Evolutionary conservation across 306 rosid genomes (phyloP), one percentile per base, ranked within the genome.

Genomic region (Malus sylvestris): DNA sequence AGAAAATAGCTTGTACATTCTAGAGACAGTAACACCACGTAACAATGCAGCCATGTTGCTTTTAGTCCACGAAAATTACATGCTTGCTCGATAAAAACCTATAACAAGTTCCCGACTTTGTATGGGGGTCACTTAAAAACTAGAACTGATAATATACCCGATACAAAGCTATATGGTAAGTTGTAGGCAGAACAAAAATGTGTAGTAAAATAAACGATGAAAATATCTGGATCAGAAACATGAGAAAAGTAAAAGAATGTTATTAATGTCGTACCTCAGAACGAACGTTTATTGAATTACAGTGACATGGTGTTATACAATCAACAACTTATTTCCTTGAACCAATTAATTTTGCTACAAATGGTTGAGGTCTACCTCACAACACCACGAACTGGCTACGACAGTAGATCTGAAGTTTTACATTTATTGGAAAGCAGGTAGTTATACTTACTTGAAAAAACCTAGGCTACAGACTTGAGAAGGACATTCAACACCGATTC

Each of bases 401-500:
- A 58, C 20, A 30, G n/a, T 72, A 15, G 3, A 58, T 22, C 22
- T 16, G 33, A 58, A 35, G 53, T 58, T 25, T 42, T 42, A 29
- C 8, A 6, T 33, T 32, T 6, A 53, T 46, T 46, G 20, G 10
- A 72, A 23, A n/a, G 33, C 33, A 66, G 57, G 72, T 67, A 61
- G 71, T 68, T 49, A 72, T 45, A 71, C 61, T 27, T 78, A 74
- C 40, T 63, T 55, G 5, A 65, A 40, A 72, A 82, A 49, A 6
- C 62, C 71, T 90, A 86, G 18, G 81, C 68, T 16, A 84, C 90
- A 23, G 82, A 84, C 71, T 88, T 83, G 76, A 90, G 83, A 77
- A 90, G 79, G 78, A 86, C 88, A 69, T 88, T 82, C 73, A 80
- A 72, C 60, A 92, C 97, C 61, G 92, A 90, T 82, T 88, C 97